These are phyloP conservation scores for Arabis alpina DNA, from an alignment of 345 rosid genomes.

Conservation along the genomic window DNA sequence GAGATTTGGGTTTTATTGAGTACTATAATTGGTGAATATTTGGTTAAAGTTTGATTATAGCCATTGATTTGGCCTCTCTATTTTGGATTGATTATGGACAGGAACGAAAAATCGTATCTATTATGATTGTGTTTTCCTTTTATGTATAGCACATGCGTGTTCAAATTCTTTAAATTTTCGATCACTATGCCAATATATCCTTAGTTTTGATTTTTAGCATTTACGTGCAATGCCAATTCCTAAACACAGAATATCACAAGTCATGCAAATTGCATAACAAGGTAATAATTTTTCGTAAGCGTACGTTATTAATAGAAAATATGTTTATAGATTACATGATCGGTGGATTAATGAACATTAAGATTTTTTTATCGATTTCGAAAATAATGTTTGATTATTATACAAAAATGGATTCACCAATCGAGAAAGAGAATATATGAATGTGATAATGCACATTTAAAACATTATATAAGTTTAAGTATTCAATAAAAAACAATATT, in stretches of 20 bases:
- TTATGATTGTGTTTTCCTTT: conserved; percentile 6
- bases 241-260: too few relatives aligned
- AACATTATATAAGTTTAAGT: conserved; percentile 1
- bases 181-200: background rate
- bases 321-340: background rate
- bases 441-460: conserved; percentile 12
- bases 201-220: background rate
- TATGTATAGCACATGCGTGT: background rate
- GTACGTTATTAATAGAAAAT: background rate
- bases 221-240: too few relatives aligned
- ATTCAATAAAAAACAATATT: background rate
- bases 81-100: background rate
- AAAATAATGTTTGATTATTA: background rate
- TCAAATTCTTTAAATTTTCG: background rate
- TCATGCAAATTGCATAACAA: conserved; percentile 2
- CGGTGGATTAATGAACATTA: conserved; percentile 2
- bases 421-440: background rate
- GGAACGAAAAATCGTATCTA: background rate
- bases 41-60: background rate
- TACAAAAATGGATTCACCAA: conserved; percentile 5
- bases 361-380: background rate
- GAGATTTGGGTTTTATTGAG: background rate
- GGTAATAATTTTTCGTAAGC: background rate
- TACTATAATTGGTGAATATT: background rate
- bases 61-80: background rate